These are phyloP conservation scores for Venturia effusa DNA, from an alignment of 2,329 filamentous ascomycete species.

Conservation along the genomic window DNA sequence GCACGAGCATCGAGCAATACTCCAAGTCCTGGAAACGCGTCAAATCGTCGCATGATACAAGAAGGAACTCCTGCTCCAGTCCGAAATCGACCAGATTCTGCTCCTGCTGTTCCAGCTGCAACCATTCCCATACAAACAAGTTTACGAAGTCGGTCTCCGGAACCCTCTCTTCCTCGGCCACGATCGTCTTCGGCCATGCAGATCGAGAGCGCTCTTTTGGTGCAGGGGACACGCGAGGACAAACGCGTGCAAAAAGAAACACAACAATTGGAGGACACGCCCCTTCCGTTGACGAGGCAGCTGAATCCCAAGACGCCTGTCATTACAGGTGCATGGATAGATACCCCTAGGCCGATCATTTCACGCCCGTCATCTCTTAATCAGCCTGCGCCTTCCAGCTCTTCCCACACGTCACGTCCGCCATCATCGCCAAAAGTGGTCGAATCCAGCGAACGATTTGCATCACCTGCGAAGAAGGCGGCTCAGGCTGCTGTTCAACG, in stretches of 20 bases:
- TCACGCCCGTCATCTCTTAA: background rate
- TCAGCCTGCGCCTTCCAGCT: background rate
- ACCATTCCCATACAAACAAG: background rate
- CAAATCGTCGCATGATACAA: background rate
- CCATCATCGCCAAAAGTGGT: background rate
- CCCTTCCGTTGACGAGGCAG: constrained; percentile 13
- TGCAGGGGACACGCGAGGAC: background rate
- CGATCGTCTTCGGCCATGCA: background rate
- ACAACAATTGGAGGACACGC: background rate
- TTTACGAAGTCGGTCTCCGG: background rate
- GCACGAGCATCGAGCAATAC: constrained; percentile 35
- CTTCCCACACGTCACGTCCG: background rate
- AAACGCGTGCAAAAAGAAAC: background rate
- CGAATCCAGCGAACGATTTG: background rate
- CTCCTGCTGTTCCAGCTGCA: background rate
- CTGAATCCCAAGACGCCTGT: constrained; percentile 31
- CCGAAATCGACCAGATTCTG: background rate
- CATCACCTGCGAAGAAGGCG: background rate
- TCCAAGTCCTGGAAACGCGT: constrained; percentile 27
- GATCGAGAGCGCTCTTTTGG: background rate
- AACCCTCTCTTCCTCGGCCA: background rate
- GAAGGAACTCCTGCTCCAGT: background rate
- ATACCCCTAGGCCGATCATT: constrained; percentile 21
- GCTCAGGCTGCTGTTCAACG: background rate
- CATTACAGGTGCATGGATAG: constrained; percentile 38